Evolutionary conservation across 2,329 filamentous ascomycete genomes (phyloP), one percentile per base, ranked within the genome.

Genomic region (Aspergillus viridinutans): DNA sequence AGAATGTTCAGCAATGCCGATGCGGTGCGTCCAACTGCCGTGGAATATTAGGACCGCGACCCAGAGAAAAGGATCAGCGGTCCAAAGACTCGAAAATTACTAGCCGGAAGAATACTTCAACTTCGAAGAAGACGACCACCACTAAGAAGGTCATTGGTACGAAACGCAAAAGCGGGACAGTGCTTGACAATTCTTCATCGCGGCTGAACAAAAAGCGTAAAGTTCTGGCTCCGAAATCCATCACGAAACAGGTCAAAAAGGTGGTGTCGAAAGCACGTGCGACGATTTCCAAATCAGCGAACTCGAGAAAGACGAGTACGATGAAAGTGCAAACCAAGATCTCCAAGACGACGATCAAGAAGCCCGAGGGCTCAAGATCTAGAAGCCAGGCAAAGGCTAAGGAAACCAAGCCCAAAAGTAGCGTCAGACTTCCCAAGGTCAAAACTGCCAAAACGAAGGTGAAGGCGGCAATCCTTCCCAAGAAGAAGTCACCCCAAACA

Each of bases 1-100:
- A 84, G 66, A 86, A 85, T 62, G 83, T 85, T 38, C 85, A 88
- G 68, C 71, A 80, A 60, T 89, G 85, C 67, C 81, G 82, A 55
- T 89, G 85, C 66, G 85, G 85, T 29, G 79, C 84, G 8, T 69
- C 76, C 8, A 81, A 79, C 38, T 89, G 85, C 65, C 81, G 85
- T 60, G 86, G 85, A 50, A 79, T 85, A 42, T 74, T 89, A 38
- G 84, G 83, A 12, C 81, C 81, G 9, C 80, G 78, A 53, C 77
- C 80, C 4, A 82, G 81, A 65, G 80, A 83, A 53, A 76, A 76
- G 51, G 69, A 72, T 14, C 70, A 72, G 56, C 71, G 70, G 47
- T 60, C 67, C 32, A 72, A 71, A 58, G 61, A 62, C 50, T 53
- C 58, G 10, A 57, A 55, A 49, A 59, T 56, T 49, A 63, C 69